phyloP scores from a whole-genome alignment of 305 asterid genomes.

The Fraxinus albicans region DNA sequence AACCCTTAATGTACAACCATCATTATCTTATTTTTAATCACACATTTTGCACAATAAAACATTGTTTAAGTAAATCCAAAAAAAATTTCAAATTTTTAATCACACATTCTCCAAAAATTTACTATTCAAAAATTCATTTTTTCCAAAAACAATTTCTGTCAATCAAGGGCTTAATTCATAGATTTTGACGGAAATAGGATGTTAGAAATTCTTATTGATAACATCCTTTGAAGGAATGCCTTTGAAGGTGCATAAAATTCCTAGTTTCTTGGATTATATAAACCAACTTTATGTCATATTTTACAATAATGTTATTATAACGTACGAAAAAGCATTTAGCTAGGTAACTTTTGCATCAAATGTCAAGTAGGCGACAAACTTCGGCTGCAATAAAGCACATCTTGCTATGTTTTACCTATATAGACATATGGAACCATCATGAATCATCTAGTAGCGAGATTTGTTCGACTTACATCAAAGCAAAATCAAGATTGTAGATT shows the following conservation, averaged over 20 bases:
- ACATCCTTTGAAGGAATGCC: constrained; percentile 21
- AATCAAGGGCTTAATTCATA: background rate
- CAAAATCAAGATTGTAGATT: background rate
- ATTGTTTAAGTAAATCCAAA: background rate
- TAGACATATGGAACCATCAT: constrained; percentile 11
- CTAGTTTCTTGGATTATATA: constrained; percentile 38
- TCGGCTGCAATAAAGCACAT: constrained; percentile 29
- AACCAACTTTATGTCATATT: constrained; percentile 8
- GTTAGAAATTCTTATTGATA: background rate
- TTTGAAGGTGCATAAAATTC: constrained; percentile 29
- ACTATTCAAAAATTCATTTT: background rate
- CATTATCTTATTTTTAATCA: too few species aligned
- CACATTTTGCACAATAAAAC: background rate
- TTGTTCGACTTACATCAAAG: background rate
- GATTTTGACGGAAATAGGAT: background rate
- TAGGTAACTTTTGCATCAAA: constrained; percentile 5
- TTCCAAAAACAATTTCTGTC: too few species aligned
- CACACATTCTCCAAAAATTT: background rate
- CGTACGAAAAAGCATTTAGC: background rate
- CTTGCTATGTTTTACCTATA: background rate
- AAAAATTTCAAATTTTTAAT: too few species aligned
- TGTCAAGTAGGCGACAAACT: constrained; percentile 18
- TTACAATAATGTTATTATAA: background rate
- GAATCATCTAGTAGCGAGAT: constrained; percentile 2
- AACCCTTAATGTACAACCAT: too few species aligned